Base-by-base conservation (phyloP, 176 grass and related monocot genomes). In the Carex myosuroides region DNA sequence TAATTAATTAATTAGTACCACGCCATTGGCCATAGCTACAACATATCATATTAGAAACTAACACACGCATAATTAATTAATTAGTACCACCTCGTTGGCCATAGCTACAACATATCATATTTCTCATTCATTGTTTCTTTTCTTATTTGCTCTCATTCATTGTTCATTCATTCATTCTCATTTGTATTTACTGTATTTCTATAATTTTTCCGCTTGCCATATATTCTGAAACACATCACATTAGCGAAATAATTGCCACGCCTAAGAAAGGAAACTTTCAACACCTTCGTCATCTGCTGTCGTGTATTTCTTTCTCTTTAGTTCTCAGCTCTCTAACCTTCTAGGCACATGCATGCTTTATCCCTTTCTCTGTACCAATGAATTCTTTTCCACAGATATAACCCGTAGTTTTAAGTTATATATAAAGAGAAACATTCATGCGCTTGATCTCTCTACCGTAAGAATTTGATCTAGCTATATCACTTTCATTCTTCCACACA, bases 271-370 rank as follows among this genome's bases (percentile, higher is more conserved):
- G 62, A 68, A 82, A 67, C 59, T 66, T 48, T 52, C n/a, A 24
- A 30, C 80, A 44, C 24, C 80, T 29, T 53, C 2, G 20, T 67
- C 64, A 58, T 59, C 41, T 67, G 9, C 74, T 35, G 62, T 78
- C 52, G 11, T 63, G 46, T 61, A 50, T 50, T 44, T 44, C 6
- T 44, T 64, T 86, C 52, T 80, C 60, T 69, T 52, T 42, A 39
- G 6, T 37, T 29, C 18, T 84, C 64, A 79, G 20, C 50, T 79
- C 71, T 46, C 54, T 73, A 53, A 33, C 65, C 60, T 37, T 63
- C 35, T 56, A 16, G 9, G 48, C 65, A 84, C 48, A 71, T 70
- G 81, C 48, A 71, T 70, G 81, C 64, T 12, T 71, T 67, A 56
- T 55, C 9, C 64, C 66, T 60, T 20, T 20, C 21, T 17, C 1